Conservation (phyloP, 2,329 filamentous ascomycete species). For the Penicillium sp. region DNA sequence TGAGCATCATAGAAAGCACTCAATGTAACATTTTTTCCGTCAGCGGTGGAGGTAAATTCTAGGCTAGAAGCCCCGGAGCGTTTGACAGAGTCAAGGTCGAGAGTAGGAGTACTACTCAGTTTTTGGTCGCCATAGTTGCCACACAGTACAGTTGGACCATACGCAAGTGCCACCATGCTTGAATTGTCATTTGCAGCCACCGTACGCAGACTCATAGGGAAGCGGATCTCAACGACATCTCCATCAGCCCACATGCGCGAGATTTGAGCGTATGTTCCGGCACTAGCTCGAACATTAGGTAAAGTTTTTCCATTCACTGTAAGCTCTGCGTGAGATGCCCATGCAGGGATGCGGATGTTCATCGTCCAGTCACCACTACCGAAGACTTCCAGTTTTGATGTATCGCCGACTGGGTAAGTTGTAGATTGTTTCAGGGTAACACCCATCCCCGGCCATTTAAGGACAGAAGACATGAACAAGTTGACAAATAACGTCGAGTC, state of each 20-base stretch:
- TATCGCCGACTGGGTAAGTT: not conserved
- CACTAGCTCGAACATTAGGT: not conserved
- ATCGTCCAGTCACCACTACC: not conserved
- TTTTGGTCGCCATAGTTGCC: not conserved
- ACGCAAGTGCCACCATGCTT: not conserved
- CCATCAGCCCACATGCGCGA: not conserved
- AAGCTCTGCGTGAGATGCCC: not conserved
- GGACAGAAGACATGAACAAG: not conserved
- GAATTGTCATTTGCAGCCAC: slow-evolving; percentile 1
- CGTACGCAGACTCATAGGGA: not conserved
- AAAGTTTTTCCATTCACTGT: not conserved
- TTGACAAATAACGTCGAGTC: slow-evolving; percentile 24
- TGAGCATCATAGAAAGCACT: not conserved
- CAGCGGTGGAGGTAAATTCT: not conserved
- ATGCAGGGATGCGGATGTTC: not conserved
- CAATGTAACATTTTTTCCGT: not conserved
- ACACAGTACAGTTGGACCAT: not conserved
- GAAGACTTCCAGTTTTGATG: not conserved
- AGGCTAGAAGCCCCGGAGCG: not conserved
- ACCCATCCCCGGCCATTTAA: not conserved
- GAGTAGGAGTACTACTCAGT: not conserved
- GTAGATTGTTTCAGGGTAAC: not conserved
- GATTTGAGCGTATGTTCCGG: not conserved
- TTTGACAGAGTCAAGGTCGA: slow-evolving; percentile 1
- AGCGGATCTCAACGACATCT: not conserved